phyloP scores from a whole-genome alignment of 306 rosid genomes.

The Crotalaria pallida region DNA sequence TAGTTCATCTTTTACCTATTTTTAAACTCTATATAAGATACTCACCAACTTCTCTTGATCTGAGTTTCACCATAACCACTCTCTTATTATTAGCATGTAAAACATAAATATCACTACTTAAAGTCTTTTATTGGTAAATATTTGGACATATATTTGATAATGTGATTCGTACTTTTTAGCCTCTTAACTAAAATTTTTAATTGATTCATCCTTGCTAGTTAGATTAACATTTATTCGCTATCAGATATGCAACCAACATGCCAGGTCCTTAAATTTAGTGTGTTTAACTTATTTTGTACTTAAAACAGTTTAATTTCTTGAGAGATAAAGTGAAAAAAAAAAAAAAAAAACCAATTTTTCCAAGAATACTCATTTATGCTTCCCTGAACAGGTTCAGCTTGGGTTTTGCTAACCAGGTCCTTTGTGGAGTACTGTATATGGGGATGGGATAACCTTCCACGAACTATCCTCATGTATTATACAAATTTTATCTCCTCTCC shows the following conservation, averaged over 20 bases:
- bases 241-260: neutral
- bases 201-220: neutral
- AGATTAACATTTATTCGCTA: neutral
- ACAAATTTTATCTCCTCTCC: constrained; percentile 89
- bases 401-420: constrained; percentile 81
- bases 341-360: neutral
- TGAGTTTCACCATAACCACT: neutral
- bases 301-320: neutral
- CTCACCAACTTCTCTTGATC: too few species aligned
- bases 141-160: neutral
- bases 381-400: constrained; percentile 76
- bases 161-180: neutral
- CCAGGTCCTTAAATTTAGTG: neutral
- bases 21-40: too few species aligned
- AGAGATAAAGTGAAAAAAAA: too few species aligned
- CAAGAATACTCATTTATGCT: neutral
- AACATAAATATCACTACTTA: neutral
- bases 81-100: neutral
- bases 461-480: constrained; percentile 85
- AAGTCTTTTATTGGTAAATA: neutral
- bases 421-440: constrained; percentile 88
- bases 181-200: neutral
- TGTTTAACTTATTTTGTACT: neutral
- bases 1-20: too few species aligned
- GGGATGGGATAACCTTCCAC: constrained; percentile 98